phyloP scores from a whole-genome alignment of 1,139 yeast genomes.

The Pichiaceae sp. region DNA sequence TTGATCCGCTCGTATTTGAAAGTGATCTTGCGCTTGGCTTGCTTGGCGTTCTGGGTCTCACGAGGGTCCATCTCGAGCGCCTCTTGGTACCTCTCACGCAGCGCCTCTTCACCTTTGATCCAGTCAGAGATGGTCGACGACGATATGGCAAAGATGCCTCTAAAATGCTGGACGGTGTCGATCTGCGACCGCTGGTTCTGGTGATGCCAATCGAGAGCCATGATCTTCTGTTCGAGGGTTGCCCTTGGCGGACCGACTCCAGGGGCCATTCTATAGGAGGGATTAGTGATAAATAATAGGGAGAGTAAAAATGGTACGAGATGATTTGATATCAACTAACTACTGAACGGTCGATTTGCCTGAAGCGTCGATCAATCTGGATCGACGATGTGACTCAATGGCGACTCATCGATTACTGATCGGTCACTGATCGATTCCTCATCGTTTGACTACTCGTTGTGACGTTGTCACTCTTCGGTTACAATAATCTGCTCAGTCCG shows the following conservation, averaged over 20 bases:
- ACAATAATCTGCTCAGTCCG: no score
- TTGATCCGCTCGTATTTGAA: conserved; percentile 52
- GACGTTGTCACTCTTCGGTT: no score
- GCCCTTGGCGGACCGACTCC: conserved; percentile 32
- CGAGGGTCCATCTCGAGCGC: conserved; percentile 13
- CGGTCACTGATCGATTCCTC: no score
- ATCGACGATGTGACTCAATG: no score
- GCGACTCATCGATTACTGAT: no score
- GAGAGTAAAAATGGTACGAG: no score
- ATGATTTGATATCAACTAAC: no score
- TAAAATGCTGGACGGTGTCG: conserved; percentile 47
- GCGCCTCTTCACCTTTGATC: conserved; percentile 44
- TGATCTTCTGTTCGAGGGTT: conserved; percentile 49
- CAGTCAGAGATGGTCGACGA: conserved; percentile 55
- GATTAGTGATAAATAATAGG: no score
- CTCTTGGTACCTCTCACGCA: conserved; percentile 31
- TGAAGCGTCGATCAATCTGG: no score
- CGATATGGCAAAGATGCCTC: conserved; percentile 40
- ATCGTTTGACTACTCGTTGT: no score
- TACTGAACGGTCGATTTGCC: no score
- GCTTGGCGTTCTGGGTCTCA: conserved; percentile 30
- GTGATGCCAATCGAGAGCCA: conserved; percentile 44
- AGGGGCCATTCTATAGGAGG: no score
- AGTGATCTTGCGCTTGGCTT: conserved; percentile 38
- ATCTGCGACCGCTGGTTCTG: conserved; percentile 43